Percentiles rank a stretch among this genome's conserved stretches.
Conservation (phyloP, 139 green algal species). For the Volvox africanus region DNA sequence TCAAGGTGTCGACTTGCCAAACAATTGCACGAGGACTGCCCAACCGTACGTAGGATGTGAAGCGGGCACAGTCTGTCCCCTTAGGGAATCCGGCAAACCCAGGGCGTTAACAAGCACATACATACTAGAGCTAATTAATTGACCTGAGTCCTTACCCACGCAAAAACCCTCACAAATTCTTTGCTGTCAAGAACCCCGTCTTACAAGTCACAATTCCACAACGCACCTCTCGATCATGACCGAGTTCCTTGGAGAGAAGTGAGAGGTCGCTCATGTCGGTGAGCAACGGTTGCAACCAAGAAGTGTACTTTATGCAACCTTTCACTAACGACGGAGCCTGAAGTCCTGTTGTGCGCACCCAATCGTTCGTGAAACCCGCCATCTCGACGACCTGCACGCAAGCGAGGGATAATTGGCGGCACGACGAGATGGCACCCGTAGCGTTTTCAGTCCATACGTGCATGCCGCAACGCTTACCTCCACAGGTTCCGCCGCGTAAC, state of each 20-base stretch:
- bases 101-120: no score
- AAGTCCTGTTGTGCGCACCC: constrained; percentile 28
- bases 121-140: no score
- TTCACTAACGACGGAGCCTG: constrained; percentile 21
- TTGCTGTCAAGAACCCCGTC: neutral
- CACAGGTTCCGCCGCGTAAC: neutral
- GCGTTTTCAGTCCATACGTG: neutral
- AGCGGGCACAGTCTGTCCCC: no score
- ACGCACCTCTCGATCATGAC: constrained; percentile 31
- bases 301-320: neutral
- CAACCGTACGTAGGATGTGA: no score
- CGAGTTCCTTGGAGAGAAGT: constrained; percentile 14
- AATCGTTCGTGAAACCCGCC: constrained; percentile 22
- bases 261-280: constrained; percentile 25
- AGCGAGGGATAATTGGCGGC: neutral
- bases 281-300: constrained; percentile 20
- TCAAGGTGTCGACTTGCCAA: no score
- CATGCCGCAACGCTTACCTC: constrained; percentile 6
- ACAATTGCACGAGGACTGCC: no score
- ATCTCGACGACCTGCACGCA: neutral
- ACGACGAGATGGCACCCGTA: neutral
- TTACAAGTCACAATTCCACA: neutral
- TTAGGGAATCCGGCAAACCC: no score
- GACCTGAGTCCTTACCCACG: no score
- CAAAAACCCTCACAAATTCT: no score